Evolutionary conservation across 129 eudicot genomes (phyloP).

Genomic region (Silybum marianum): DNA sequence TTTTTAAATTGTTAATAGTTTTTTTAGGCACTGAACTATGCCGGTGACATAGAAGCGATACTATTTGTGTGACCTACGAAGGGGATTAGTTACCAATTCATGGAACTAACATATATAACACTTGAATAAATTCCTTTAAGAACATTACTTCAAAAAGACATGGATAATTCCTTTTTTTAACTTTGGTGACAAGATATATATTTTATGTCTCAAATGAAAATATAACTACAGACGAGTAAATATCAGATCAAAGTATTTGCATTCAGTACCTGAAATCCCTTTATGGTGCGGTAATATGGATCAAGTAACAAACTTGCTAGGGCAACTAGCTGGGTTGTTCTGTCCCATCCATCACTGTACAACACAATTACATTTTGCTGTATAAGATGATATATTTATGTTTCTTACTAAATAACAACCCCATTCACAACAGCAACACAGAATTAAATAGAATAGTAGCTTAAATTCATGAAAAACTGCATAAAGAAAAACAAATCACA

Average conservation of each 20-base stretch:
- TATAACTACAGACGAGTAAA: not conserved
- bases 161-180: not conserved
- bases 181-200: conserved; percentile 3
- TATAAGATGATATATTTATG: conserved; percentile 3
- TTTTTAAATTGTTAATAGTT: not conserved
- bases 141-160: not conserved
- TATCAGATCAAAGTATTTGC: not conserved
- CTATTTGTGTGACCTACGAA: not conserved
- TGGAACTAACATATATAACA: not conserved
- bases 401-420: not conserved
- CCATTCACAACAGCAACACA: not conserved
- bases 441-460: conserved; percentile 1
- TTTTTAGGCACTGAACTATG: not conserved
- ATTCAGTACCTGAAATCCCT: conserved; percentile 87
- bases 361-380: conserved; percentile 17
- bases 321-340: conserved; percentile 92
- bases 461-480: not conserved
- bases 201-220: not conserved
- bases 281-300: conserved; percentile 95
- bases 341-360: conserved; percentile 98
- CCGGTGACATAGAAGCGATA: not conserved
- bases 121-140: not conserved
- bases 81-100: not conserved
- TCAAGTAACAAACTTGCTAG: conserved; percentile 95
- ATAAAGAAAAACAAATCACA: not conserved